A percentile compares a stretch with the other conserved stretches of the same genome.
These are phyloP conservation scores for Akanthomyces dipterigenus DNA, from an alignment of 2,329 filamentous ascomycete genomes.

Conservation along the genomic window DNA sequence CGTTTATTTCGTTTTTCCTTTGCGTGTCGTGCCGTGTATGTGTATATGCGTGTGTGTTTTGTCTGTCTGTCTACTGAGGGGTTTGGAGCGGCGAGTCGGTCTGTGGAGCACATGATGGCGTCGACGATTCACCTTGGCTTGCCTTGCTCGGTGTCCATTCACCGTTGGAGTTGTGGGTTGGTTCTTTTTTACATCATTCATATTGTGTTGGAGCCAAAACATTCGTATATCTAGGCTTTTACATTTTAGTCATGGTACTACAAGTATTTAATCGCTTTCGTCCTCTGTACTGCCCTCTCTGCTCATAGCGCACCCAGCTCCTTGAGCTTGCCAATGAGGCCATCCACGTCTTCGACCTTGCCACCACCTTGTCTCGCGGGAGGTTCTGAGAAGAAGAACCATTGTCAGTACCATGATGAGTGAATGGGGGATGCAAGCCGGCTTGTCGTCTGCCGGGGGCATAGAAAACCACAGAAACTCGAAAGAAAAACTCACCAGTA, in stretches of 20 bases:
- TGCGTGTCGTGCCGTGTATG: slow-evolving; percentile 17
- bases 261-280: neutral
- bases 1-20: slow-evolving; percentile 17
- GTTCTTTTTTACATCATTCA: neutral
- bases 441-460: neutral
- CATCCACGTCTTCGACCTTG: slow-evolving; percentile 96
- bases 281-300: neutral
- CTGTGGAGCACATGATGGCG: neutral
- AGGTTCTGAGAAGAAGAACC: slow-evolving; percentile 52
- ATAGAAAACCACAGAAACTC: neutral
- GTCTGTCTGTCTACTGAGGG: neutral
- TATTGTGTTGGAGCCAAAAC: neutral
- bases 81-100: neutral
- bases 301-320: slow-evolving; percentile 87
- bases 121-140: neutral
- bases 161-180: neutral
- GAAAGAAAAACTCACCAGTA: slow-evolving; percentile 49
- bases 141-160: neutral
- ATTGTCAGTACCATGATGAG: neutral
- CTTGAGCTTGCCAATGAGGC: slow-evolving; percentile 90
- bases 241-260: neutral
- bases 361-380: slow-evolving; percentile 82
- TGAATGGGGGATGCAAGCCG: no score
- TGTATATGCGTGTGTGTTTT: slow-evolving; percentile 11
- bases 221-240: neutral